Evolutionary conservation across 306 rosid species (phyloP), one percentile per base, ranked within the genome.

Genomic region (Citrullus amarus): DNA sequence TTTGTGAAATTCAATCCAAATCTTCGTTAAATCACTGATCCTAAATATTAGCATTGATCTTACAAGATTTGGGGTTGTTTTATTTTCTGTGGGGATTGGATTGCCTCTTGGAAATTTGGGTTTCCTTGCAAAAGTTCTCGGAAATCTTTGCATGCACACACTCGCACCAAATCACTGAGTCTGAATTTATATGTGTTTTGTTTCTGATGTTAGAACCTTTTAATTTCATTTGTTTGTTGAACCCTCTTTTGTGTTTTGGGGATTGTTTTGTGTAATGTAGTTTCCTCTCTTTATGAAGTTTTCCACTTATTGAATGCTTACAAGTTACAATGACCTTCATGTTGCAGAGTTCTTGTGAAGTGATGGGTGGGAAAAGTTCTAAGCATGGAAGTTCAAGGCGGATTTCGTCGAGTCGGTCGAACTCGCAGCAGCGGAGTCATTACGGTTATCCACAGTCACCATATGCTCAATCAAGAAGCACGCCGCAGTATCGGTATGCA

Each of bases 321-420:
- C 39, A 6, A 48, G 48, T 71, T 46, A 48, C 39, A 13, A 48
- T 48, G 2, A 46, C 34, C 58, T 46, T 71, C 41, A 73, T 73
- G 44, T 14, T 78, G 80, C 81, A 83, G 87, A 79, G 46, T 73
- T 78, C 30, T 67, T 6, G 16, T 51, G 79, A 86, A 80, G 61
- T 56, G 55, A 94, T 95, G 98, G 98, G 98, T 83, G 96, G 96
- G 75, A 79, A 75, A 65, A 17, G 59, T 84, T 95, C 98, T 9
- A 91, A 85, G 82, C 84, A 87, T n/a, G 30, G 86, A 73, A 78
- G 88, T 30, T 73, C 85, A 25, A 83, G 91, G 61, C 85, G 61
- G 7, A 46, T 48, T 79, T 86, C 95, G 14, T 82, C 85, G 6
- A 51, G 79, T 36, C 81, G 81, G 79, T 82, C 90, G 2, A 70